Base-by-base conservation (phyloP, 2,329 filamentous ascomycete genomes). In the Pestalotiopsis sp. region DNA sequence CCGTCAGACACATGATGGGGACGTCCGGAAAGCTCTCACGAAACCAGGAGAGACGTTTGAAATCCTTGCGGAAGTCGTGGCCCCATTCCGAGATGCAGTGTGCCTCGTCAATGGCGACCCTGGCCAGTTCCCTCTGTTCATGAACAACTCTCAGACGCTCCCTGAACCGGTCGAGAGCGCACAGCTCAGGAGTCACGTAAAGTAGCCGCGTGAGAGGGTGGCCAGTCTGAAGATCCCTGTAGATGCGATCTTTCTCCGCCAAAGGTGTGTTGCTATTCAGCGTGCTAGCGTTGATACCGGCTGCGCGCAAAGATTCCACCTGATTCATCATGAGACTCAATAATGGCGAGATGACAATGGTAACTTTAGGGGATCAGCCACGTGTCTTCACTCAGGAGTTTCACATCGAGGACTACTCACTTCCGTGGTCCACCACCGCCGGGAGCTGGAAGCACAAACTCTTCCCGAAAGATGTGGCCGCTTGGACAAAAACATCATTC, bases 21-120 rank as follows among this genome's bases (percentile, higher is more conserved):
- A 98, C 93, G 67, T 92, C 87, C 0, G 94, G 93, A 72, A 96
- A 94, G 5, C 90, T 90, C 63, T 89, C 86, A 73, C 93, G 91
- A 83, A 98, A 96, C 90, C 93, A 98, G 2, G 89, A 91, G 6
- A 98, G 86, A 23, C 92, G 88, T 76, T 96, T 94, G 81, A 97
- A 98, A 68, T 94, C 93, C 45, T 91, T 93, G n/a, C 95, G 92
- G 78, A 98, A 98, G 79, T 98, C 95, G 78, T 98, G 95, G 1
- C 95, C 95, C 95, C 95, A 98, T 90, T 98, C 95, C 27, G 93
- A 97, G 73, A 98, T 97, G 79, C 95, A 98, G 79, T 98, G 95
- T 2, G 95, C 95, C 81, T 98, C 95, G 76, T 98, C 95, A 68
- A 98, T 91, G 62, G 93, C 95, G 71, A 98, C 89, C 14, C 95